Base-by-base conservation (phyloP, 768 basidiomycete genomes). In the Leccinum subtestaceum region DNA sequence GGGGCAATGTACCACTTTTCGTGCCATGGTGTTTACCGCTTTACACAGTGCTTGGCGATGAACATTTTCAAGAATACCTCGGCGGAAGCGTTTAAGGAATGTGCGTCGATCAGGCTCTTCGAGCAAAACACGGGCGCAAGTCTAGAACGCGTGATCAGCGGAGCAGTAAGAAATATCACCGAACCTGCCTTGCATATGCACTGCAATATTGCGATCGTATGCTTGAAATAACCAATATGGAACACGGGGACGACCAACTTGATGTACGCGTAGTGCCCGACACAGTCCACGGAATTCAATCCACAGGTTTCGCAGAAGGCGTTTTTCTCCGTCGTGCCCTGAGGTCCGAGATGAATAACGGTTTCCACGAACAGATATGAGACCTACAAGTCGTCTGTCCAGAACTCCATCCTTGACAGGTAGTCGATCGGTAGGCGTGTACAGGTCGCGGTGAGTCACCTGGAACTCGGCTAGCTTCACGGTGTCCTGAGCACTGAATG, bases 211-310 rank as follows among this genome's bases (percentile, higher is more conserved):
- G 84, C 83, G 59, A 98, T 93, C 17, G 90, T 93, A 65, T 98
- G 95, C 72, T 95, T 92, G 79, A 99, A 98, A 75, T 93, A 99
- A 7, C 97, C 97, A 57, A 98, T 93, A 71, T 99, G 97, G 73
- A 98, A 99, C 19, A 98, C 95, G 0, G 97, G 97, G 19, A 99
- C 87, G 32, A 89, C 86, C 46, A 99, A 82, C 74, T 97, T 98
- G 77, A 99, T 98, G 76, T 98, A 98, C 5, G 95, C 95, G 72
- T 97, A 98, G 74, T 99, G 97, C 1, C 97, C 97, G 23, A 97
- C 95, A 70, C 97, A 99, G 61, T 97, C 93, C 3, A 94, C 91
- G 29, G 93, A 87, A 17, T 84, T 87, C 62, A 94, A 84, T 8
- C 93, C 93, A 68, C 97, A 99, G 0, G 97, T 99, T 74, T 95